phyloP scores from a whole-genome alignment of 2,329 filamentous ascomycete genomes.

The Stagonosporopsis chrysanthemi region DNA sequence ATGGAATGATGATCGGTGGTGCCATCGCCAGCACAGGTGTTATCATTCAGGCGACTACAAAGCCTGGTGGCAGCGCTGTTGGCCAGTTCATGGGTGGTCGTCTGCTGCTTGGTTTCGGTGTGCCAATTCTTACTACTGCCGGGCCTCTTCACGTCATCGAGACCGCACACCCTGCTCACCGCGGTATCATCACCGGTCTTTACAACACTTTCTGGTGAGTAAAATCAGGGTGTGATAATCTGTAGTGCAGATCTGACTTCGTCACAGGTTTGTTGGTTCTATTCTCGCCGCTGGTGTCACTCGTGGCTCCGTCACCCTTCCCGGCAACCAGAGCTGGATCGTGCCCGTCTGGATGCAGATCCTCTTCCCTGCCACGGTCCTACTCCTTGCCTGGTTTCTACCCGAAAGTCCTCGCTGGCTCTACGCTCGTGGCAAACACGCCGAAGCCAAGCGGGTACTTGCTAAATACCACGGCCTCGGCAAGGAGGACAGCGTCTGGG shows the following conservation, averaged over 20 bases:
- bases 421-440: conserved; percentile 61
- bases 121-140: conserved; percentile 65
- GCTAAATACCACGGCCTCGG: conserved; percentile 65
- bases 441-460: conserved; percentile 65
- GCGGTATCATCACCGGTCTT: conserved; percentile 68
- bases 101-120: conserved; percentile 69
- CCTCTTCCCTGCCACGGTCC: conserved; percentile 50
- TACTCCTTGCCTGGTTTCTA: conserved; percentile 59
- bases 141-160: conserved; percentile 71
- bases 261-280: conserved; percentile 49
- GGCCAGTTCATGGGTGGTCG: conserved; percentile 66
- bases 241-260: neutral
- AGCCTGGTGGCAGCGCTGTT: conserved; percentile 48
- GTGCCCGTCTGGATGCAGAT: conserved; percentile 47
- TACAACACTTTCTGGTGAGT: conserved; percentile 60
- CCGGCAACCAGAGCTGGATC: conserved; percentile 57
- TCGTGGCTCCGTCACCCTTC: conserved; percentile 30
- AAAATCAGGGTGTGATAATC: too few relatives aligned
- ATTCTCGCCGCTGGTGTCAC: conserved; percentile 38
- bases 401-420: conserved; percentile 65
- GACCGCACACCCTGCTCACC: conserved; percentile 68
- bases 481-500: conserved; percentile 41
- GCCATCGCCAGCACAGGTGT: conserved; percentile 58
- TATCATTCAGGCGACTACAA: conserved; percentile 57
- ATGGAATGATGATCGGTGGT: conserved; percentile 62